Percentiles rank a stretch among this genome's conserved stretches.
These are phyloP conservation scores for Saururus chinensis DNA, from an alignment of 164 flowering plant genomes.

Conservation along the genomic window DNA sequence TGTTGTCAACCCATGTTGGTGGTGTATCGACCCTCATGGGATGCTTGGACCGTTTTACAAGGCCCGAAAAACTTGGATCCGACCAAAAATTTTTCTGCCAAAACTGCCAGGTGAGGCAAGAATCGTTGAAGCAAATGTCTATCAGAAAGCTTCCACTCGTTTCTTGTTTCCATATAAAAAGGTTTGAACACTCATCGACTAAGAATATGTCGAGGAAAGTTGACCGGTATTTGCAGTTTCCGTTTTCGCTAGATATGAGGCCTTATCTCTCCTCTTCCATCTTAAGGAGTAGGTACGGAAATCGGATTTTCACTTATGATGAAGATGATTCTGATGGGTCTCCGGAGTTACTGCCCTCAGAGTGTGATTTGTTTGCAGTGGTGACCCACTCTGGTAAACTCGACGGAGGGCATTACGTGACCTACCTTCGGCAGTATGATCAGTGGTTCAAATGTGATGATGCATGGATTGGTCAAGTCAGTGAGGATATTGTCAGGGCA, in stretches of 20 bases:
- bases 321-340: constrained; percentile 47
- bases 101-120: constrained; percentile 77
- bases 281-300: constrained; percentile 65
- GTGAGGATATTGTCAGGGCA: constrained; percentile 60
- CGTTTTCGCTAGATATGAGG: constrained; percentile 74
- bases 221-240: constrained; percentile 79
- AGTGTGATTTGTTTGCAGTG: constrained; percentile 90
- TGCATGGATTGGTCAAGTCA: constrained; percentile 78
- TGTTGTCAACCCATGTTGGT: constrained; percentile 24
- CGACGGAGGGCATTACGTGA: constrained; percentile 83
- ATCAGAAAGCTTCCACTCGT: constrained; percentile 80
- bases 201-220: constrained; percentile 76
- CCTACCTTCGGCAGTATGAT: constrained; percentile 54
- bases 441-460: constrained; percentile 96
- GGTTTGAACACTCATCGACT: constrained; percentile 79
- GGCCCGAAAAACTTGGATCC: constrained; percentile 72
- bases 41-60: constrained; percentile 72
- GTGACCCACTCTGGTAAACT: constrained; percentile 75
- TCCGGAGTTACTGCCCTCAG: constrained; percentile 38
- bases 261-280: constrained; percentile 88
- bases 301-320: constrained; percentile 58
- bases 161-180: constrained; percentile 83
- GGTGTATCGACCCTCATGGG: constrained; percentile 60
- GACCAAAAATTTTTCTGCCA: constrained; percentile 86
- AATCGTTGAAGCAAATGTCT: constrained; percentile 89